Evolutionary conservation across 176 grass and related monocot species (phyloP).

Genomic region (Eremochloa ophiuroides): DNA sequence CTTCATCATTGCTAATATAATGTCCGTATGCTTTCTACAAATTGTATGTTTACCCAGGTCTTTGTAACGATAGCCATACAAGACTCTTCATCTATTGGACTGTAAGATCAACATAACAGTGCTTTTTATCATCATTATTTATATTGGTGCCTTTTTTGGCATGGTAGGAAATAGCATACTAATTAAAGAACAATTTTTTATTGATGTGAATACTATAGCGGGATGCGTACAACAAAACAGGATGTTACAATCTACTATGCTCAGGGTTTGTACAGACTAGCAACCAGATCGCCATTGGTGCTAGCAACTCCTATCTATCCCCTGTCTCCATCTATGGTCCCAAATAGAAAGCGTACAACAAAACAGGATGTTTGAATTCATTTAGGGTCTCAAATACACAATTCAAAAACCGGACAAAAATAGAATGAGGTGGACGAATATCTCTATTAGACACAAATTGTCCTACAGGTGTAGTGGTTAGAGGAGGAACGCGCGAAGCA

Average conservation of each 20-base stretch:
- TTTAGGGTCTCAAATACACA: too few relatives aligned
- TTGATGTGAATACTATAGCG: slow-evolving; percentile 44
- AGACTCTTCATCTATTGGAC: slow-evolving; percentile 84
- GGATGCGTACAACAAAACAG: slow-evolving; percentile 66
- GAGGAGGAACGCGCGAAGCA: too few relatives aligned
- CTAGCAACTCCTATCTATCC: too few relatives aligned
- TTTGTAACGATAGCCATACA: slow-evolving; percentile 59
- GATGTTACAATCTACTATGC: slow-evolving; percentile 77
- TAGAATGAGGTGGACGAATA: too few relatives aligned
- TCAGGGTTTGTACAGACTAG: slow-evolving; percentile 81
- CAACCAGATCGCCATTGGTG: slow-evolving; percentile 37
- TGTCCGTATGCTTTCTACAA: background rate
- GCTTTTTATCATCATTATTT: background rate
- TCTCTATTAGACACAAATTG: too few relatives aligned
- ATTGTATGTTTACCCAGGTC: slow-evolving; percentile 62
- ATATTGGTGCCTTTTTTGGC: background rate
- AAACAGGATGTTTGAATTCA: too few relatives aligned
- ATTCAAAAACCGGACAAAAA: too few relatives aligned
- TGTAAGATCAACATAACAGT: slow-evolving; percentile 42
- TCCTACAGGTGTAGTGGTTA: too few relatives aligned
- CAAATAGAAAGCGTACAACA: too few relatives aligned
- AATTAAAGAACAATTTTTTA: slow-evolving; percentile 11
- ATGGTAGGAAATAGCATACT: background rate
- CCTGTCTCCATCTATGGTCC: too few relatives aligned
- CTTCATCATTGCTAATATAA: too few relatives aligned